Conservation (phyloP, 352 stramenopile species). For the Thalassiosira pacifica region DNA sequence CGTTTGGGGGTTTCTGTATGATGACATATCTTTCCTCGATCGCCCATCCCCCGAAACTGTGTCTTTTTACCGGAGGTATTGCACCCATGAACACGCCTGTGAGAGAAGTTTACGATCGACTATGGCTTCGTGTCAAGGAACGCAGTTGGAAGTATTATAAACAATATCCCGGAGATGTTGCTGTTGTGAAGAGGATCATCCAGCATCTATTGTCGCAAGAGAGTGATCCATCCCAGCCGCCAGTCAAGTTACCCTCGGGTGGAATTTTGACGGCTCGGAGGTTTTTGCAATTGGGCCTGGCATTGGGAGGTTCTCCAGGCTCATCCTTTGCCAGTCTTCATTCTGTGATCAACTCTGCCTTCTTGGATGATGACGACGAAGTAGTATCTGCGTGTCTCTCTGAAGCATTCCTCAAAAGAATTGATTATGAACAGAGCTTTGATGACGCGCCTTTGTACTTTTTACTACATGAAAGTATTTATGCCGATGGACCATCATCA, state of each 20-base stretch:
- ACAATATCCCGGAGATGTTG: slow-evolving; percentile 86
- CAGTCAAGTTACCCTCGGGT: slow-evolving; percentile 74
- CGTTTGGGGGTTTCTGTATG: slow-evolving; percentile 88
- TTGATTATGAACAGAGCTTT: slow-evolving; percentile 86
- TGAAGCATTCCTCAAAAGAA: slow-evolving; percentile 78
- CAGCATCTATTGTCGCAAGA: slow-evolving; percentile 57
- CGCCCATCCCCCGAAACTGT: slow-evolving; percentile 69
- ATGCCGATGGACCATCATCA: slow-evolving; percentile 72
- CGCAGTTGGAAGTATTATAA: slow-evolving; percentile 86
- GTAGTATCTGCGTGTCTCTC: too few relatives aligned
- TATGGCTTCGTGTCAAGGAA: slow-evolving; percentile 81
- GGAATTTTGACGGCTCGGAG: slow-evolving; percentile 83
- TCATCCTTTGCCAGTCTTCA: slow-evolving; percentile 83
- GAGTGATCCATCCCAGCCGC: slow-evolving; percentile 37
- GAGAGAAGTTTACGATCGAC: slow-evolving; percentile 74
- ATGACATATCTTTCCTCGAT: slow-evolving; percentile 86
- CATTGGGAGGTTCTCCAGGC: slow-evolving; percentile 76
- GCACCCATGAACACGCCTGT: slow-evolving; percentile 80
- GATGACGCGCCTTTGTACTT: slow-evolving; percentile 89
- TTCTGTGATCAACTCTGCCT: slow-evolving; percentile 75
- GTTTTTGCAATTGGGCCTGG: slow-evolving; percentile 86
- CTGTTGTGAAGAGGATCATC: slow-evolving; percentile 83
- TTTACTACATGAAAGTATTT: slow-evolving; percentile 88
- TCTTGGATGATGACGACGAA: slow-evolving; percentile 60
- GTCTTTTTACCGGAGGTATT: slow-evolving; percentile 87